Evolutionary conservation across 2,329 filamentous ascomycete genomes (phyloP).

Genomic region (Aspergillus fijiensis): DNA sequence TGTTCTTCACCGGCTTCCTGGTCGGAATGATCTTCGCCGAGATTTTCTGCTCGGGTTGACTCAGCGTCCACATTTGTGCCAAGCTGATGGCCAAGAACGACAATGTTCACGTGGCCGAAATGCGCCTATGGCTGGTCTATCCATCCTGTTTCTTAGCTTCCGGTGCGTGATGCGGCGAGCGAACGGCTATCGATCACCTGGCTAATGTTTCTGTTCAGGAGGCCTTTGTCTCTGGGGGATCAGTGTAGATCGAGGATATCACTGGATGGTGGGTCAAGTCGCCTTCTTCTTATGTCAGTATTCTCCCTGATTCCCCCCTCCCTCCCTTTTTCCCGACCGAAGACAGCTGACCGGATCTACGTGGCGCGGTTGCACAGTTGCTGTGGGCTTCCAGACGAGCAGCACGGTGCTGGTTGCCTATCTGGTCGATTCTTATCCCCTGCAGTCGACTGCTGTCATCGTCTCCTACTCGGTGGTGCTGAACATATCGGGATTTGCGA

Average conservation of each 20-base stretch:
- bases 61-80: slow-evolving; percentile 55
- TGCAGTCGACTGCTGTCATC: slow-evolving; percentile 55
- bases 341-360: not conserved
- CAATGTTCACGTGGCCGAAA: slow-evolving; percentile 47
- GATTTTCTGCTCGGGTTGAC: slow-evolving; percentile 51
- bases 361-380: slow-evolving; percentile 37
- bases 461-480: slow-evolving; percentile 57
- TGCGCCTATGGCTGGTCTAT: slow-evolving; percentile 58
- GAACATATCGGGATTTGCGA: slow-evolving; percentile 51
- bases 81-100: slow-evolving; percentile 37
- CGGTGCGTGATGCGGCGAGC: not conserved
- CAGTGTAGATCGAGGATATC: slow-evolving; percentile 53
- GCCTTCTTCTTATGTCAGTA: slow-evolving; percentile 55
- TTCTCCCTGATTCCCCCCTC: not conserved
- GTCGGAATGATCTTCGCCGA: slow-evolving; percentile 55
- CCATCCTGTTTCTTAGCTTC: slow-evolving; percentile 28
- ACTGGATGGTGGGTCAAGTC: slow-evolving; percentile 59
- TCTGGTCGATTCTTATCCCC: slow-evolving; percentile 56
- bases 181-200: not conserved
- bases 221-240: slow-evolving; percentile 58
- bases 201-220: slow-evolving; percentile 23
- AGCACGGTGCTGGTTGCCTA: slow-evolving; percentile 56
- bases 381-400: slow-evolving; percentile 57
- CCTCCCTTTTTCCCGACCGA: not conserved
- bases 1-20: slow-evolving; percentile 56